Base-by-base conservation (phyloP, 2,329 filamentous ascomycete species). In the Cladophialophora psammophila region DNA sequence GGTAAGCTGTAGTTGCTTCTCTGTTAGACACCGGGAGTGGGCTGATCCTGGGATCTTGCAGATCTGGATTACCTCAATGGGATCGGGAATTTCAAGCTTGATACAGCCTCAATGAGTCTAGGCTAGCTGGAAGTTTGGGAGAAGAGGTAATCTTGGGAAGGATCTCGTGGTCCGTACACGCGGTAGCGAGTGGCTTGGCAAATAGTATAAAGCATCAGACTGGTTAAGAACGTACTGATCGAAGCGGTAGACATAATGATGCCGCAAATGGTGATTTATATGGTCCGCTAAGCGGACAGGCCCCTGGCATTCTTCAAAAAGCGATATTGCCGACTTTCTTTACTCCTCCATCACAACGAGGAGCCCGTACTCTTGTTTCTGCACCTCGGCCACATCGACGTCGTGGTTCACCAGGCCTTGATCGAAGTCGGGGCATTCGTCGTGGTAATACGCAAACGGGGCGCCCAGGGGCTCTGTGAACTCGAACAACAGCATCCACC, bases 1-100 rank as follows among this genome's bases (percentile, higher is more conserved):
- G 86, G 85, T 86, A 74, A 77, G 80, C 75, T 40, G 26, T 8
- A 45, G 18, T 31, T 31, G 40, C 36, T 56, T 31, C 13, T 57
- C 36, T 52, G 13, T 48, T 5, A 34, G 12, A 5, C 18, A 48
- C 26, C 26, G 12, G 5, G 6, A 48, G 9, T 3, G 50, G 5
- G 36, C 64, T 18, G 13, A 18, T 20, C 58, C 56, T 45, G 48
- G 32, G 6, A 52, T 15, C 48, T 3, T 40, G 26, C 40, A 71
- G 71, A 72, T 59, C 71, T 69, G 7, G 67, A 66, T 2, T 71
- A 67, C 60, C 59, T 72, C 18, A 63, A 71, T 36, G 67, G 70
- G 55, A 63, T 71, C n/a, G 65, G 63, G 7, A 65, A 60, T 18
- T 65, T 72, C 38, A 69, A 60, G 38, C 53, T 62, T 38, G 71